These are phyloP conservation scores for Aspergillus sojae DNA, from an alignment of 2,329 filamentous ascomycete species.

Conservation along the genomic window DNA sequence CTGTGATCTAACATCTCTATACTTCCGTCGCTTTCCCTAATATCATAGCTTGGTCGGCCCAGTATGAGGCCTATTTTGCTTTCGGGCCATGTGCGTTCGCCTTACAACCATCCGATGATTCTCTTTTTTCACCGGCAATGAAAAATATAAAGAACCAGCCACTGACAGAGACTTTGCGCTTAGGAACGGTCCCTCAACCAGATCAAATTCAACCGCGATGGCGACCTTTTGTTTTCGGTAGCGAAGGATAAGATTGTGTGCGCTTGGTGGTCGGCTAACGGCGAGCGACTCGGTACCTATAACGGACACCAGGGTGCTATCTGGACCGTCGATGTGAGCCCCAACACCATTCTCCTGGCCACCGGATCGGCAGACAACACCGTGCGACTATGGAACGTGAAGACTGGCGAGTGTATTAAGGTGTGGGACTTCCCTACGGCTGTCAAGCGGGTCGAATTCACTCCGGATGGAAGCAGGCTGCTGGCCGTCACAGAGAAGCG, in stretches of 20 bases:
- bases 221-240: constrained; percentile 94
- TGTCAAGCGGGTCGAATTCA: constrained; percentile 98
- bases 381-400: constrained; percentile 94
- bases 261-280: constrained; percentile 96
- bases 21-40: constrained; percentile 19
- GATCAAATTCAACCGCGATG: constrained; percentile 93
- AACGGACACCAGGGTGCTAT: constrained; percentile 95
- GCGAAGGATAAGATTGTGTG: constrained; percentile 96
- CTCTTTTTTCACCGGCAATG: not conserved
- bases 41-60: constrained; percentile 34
- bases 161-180: constrained; percentile 24
- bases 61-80: constrained; percentile 97
- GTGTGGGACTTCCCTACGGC: constrained; percentile 97
- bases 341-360: constrained; percentile 86
- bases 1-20: constrained; percentile 14
- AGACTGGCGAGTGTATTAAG: constrained; percentile 90
- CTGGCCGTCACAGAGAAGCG: constrained; percentile 98
- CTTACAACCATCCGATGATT: constrained; percentile 16
- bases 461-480: constrained; percentile 85
- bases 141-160: not conserved
- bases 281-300: constrained; percentile 95
- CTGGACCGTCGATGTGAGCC: constrained; percentile 98
- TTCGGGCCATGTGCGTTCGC: constrained; percentile 75
- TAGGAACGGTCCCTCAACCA: constrained; percentile 92
- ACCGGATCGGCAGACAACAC: constrained; percentile 98